These are phyloP conservation scores for Sarocladium strictum DNA, from an alignment of 2,329 filamentous ascomycete species.

Conservation along the genomic window DNA sequence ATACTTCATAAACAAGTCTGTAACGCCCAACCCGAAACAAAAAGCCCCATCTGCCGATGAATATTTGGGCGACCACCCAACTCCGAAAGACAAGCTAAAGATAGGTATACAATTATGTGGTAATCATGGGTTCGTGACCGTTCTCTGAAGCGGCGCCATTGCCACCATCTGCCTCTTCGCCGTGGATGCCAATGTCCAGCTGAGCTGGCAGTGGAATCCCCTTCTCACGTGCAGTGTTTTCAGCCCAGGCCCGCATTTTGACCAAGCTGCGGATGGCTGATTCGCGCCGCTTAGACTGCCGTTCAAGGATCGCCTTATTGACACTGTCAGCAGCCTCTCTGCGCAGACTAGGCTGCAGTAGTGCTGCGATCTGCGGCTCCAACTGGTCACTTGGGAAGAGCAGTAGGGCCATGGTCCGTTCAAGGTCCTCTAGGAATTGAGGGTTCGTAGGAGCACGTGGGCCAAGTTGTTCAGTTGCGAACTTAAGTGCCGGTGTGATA, in stretches of 20 bases:
- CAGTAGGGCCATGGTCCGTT: constrained; percentile 86
- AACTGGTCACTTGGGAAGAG: constrained; percentile 81
- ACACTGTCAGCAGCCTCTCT: constrained; percentile 80
- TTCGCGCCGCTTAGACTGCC: constrained; percentile 67
- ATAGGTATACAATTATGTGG: constrained; percentile 30
- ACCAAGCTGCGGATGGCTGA: constrained; percentile 78
- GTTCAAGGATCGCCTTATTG: constrained; percentile 78
- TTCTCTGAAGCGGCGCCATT: constrained; percentile 24
- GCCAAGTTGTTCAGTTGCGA: constrained; percentile 81
- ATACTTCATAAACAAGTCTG: background rate
- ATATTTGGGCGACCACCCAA: constrained; percentile 13
- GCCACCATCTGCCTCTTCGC: constrained; percentile 27
- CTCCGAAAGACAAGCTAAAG: constrained; percentile 15
- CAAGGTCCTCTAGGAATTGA: constrained; percentile 78
- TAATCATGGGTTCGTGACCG: constrained; percentile 47
- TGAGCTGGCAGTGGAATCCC: constrained; percentile 25
- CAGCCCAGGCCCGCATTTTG: constrained; percentile 79
- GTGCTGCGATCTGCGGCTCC: constrained; percentile 64
- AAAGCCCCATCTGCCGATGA: background rate
- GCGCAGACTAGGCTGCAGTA: constrained; percentile 75
- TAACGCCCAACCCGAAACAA: background rate
- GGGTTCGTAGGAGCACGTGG: constrained; percentile 78
- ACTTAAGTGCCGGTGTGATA: constrained; percentile 73
- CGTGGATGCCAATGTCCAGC: constrained; percentile 30
- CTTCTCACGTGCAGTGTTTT: constrained; percentile 48